These are phyloP conservation scores for Phaeotremella skinneri DNA, from an alignment of 768 basidiomycete genomes.

Conservation along the genomic window DNA sequence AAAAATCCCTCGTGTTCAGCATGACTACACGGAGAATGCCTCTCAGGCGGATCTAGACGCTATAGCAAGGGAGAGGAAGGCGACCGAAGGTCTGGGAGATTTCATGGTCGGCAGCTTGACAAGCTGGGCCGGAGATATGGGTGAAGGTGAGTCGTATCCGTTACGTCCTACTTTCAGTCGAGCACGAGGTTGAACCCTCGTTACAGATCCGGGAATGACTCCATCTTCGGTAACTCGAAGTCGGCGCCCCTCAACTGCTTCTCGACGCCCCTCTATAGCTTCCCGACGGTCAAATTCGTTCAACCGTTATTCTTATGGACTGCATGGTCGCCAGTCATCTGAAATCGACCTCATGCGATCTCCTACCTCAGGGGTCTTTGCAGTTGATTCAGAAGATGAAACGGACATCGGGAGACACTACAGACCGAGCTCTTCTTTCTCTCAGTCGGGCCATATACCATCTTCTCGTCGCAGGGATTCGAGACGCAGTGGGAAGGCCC, in stretches of 20 bases:
- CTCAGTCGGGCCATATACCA: slow-evolving; percentile 4
- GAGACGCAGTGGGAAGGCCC: slow-evolving; percentile 9
- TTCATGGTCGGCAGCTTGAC: slow-evolving; percentile 41
- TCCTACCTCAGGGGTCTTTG: slow-evolving; percentile 38
- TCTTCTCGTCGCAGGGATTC: slow-evolving; percentile 17
- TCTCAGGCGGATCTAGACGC: slow-evolving; percentile 35
- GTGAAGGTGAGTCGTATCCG: slow-evolving; percentile 24
- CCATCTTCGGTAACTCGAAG: slow-evolving; percentile 37
- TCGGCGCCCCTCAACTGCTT: slow-evolving; percentile 11
- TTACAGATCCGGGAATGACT: slow-evolving; percentile 31
- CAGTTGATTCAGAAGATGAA: slow-evolving; percentile 41
- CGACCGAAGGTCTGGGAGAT: slow-evolving; percentile 41
- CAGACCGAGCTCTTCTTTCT: slow-evolving; percentile 3
- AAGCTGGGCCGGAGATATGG: slow-evolving; percentile 35
- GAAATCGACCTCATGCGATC: slow-evolving; percentile 33
- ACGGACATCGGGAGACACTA: slow-evolving; percentile 10
- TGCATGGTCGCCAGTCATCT: slow-evolving; percentile 20
- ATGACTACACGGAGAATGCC: slow-evolving; percentile 45
- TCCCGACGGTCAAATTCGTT: slow-evolving; percentile 32
- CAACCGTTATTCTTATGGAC: slow-evolving; percentile 22
- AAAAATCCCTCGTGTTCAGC: slow-evolving; percentile 6
- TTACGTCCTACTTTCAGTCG: background rate
- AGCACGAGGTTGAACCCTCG: background rate
- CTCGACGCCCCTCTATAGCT: slow-evolving; percentile 38
- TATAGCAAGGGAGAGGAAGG: slow-evolving; percentile 36